Base-by-base conservation (phyloP, 2,329 filamentous ascomycete species). In the Fusarium tuaranense region DNA sequence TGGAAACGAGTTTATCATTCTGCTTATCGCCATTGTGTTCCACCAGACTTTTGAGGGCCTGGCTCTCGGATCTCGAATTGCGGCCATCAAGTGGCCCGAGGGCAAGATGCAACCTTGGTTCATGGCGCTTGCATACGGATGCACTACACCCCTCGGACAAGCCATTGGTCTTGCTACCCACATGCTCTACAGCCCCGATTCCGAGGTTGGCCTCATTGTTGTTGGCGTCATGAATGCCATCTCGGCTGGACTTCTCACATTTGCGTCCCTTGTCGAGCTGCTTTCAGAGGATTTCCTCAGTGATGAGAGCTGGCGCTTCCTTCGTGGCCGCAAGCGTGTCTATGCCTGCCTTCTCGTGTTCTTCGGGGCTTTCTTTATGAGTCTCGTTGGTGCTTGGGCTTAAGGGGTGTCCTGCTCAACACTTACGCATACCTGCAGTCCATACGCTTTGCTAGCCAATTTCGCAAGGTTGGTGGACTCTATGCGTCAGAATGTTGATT, bases 181-280 rank as follows among this genome's bases (percentile, higher is more conserved):
- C 78, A 90, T 88, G 9, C 83, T 94, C 12, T 95, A 94, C 81
- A 91, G 91, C 76, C 92, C 92, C 5, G 86, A 87, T 64, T 92
- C 91, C 18, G 87, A 92, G 66, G 86, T 89, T 0, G 92, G 92
- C 1, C 84, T 94, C 20, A 84, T 94, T 20, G 89, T 94, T 80
- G 92, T 94, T 20, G 92, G 92, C 3, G 88, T 93, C 78, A 94
- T 93, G 85, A 94, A 94, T 80, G 92, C 92, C 30, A 91, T 94
- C 63, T 93, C 91, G 22, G 90, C 91, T 62, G 92, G 93, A 1
- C 83, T 94, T n/a, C 83, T 94, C 10, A 86, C 93, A 4, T 94
- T 93, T 81, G 92, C 93, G 0, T 92, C 92, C 0, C 83, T 94
- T 61, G 91, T 94, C 25, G 92, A 94, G 81, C 86, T 94, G 58